Evolutionary conservation across 1,284 basidiomycete species (phyloP), one percentile per base, ranked within the genome.

Genomic region (Hortiboletus rubellus): DNA sequence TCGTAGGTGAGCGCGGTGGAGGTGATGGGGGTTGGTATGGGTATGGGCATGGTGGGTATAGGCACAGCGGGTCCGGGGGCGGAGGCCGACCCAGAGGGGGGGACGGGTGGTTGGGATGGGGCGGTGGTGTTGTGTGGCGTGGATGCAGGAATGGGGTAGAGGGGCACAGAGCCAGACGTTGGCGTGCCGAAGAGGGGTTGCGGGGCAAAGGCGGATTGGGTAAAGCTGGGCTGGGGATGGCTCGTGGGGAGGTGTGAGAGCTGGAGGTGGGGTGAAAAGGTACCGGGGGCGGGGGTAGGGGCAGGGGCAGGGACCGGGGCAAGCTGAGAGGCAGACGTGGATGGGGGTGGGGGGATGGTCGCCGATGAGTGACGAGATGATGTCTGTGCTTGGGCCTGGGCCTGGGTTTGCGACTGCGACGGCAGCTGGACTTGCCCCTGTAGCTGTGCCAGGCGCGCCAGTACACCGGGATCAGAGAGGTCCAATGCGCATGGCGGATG

Each of bases 1-100:
- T 86, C 85, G 61, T 87, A 86, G 6, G 85, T 87, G 47, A 86
- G 72, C 57, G 66, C 61, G 3, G 53, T 11, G 10, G 64, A 49
- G 2, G 60, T 38, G 31, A 70, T 64, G 11, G 69, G 54, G 27
- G 60, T 46, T 7, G 55, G 18, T 7, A 54, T 46, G 7, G 58
- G 54, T 50, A 52, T 54, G 15, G 55, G 27, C 8, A 46, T 34
- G 34, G 63, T 36, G 22, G 40, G 27, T 46, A 55, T 40, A 10
- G 57, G 38, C 1, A 41, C 34, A 9, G 52, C 14, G 24, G 55
- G 7, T 3, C 33, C 12, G 11, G 55, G 7, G 3, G 36, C 12
- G 11, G 52, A 18, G 7, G 37, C 6, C 2, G 46, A 15, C 18
- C 24, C 9, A 4, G 49, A 15, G 3, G 36, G 3, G 8, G 52